Evolutionary conservation across 2,329 filamentous ascomycete genomes (phyloP), one percentile per base, ranked within the genome.

Genomic region (Pseudocercospora cruenta): DNA sequence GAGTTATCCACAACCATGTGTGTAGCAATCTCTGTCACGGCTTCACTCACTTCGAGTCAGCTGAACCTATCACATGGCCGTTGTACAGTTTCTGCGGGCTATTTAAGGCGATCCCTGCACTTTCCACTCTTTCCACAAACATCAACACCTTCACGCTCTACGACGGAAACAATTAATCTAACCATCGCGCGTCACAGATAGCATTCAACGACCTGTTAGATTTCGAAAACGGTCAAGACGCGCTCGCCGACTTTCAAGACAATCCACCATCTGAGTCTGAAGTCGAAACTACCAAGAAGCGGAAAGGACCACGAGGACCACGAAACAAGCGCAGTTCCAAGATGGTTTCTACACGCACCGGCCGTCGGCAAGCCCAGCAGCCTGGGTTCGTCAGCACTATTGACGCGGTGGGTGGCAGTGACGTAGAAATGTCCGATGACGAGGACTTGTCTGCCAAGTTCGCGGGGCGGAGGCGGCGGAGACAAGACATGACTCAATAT

Each of bases 211-310:
- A 81, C 33, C 76, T 87, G 3, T 69, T 84, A 12, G 67, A 75
- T 2, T 77, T 83, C 28, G 74, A 80, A 9, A 83, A 85, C 73
- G 85, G 85, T 19, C 72, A 77, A 55, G 76, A 78, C 66, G 82
- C 83, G 19, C 75, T 86, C 22, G 73, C 81, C 39, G 69, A 76
- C 16, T 84, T 81, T 70, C 76, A 67, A 64, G 69, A 64, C 63
- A 74, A 67, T 39, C 65, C 63, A 16, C 66, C 69, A 10, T 58
- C 55, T 58, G 55, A 58, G 31, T 58, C 71, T 16, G 64, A 67
- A 59, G 51, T 53, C 31, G 64, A 67, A 24, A 43, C 63, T 21
- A 31, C 45, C 39, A 31, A 47, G 8, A 63, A 58, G 55, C 55
- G n/a, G 12, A 36, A n/a, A 21, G 51, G 24, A 16, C 62, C 45